Evolutionary conservation across 176 grass and related monocot genomes (phyloP), one percentile per base, ranked within the genome.

Genomic region (Poa pratensis): DNA sequence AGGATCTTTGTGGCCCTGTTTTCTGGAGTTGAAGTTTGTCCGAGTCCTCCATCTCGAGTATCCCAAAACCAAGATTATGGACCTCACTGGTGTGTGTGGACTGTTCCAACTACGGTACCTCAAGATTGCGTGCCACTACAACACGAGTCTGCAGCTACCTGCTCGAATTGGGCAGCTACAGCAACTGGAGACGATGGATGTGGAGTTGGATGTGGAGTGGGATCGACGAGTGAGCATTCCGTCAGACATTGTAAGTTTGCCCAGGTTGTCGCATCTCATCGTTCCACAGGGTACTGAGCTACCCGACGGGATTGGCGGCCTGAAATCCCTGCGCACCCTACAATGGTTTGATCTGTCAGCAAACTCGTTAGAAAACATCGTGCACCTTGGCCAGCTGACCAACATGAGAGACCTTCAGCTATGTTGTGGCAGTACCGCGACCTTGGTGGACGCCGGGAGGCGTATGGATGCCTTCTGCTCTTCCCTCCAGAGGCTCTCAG

Each of bases 61-160:
- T 28, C 60, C 60, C 2, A 63, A 63, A 63, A 28, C 24, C 13
- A 27, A 14, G 27, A 39, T 0, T 10, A 15, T 62, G 5, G 71
- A 84, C 14, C 20, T 85, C 0, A 55, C 45, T 2, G 16, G 15
- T 55, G 27, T 85, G 0, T 39, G 28, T 54, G n/a, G 16, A 3
- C 43, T 85, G 50, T 85, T 77, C 52, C 73, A 54, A 0, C 14
- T 85, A 10, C 77, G 46, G 26, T 55, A 77, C 55, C 8, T 85
- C 18, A 67, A 68, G 60, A 24, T 85, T 58, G 7, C 1, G 17
- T 8, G 3, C 3, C 7, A 32, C 27, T 63, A 63, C 60, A 27
- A 63, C 27, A 63, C 24, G 0, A 22, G 4, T 32, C 24, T 83
- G 16, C 17, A 74, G 23, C 24, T 74, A 10, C 71, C 59, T 84